Percentiles rank a stretch among this genome's conserved stretches.
These are phyloP conservation scores for Ophioceras dolichostomum DNA, from an alignment of 2,329 filamentous ascomycete genomes.

Conservation along the genomic window DNA sequence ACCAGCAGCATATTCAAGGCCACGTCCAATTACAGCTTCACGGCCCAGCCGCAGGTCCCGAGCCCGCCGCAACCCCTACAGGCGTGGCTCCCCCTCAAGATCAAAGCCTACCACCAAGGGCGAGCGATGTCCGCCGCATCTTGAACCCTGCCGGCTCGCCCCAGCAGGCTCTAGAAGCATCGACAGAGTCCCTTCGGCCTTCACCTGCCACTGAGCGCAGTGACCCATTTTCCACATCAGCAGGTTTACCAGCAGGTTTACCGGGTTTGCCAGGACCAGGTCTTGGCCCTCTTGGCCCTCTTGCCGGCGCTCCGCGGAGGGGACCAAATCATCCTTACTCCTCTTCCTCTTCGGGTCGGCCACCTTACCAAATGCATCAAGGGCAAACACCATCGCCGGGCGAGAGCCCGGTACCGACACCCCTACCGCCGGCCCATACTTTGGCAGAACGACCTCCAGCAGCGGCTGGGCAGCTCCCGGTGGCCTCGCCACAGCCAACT, in stretches of 20 bases:
- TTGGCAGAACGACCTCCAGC: background rate
- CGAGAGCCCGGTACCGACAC: background rate
- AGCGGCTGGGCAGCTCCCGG: background rate
- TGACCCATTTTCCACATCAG: background rate
- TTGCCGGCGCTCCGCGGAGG: background rate
- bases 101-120: constrained; percentile 11
- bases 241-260: constrained; percentile 7
- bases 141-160: background rate
- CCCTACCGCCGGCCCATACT: background rate
- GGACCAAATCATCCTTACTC: no score
- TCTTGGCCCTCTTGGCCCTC: background rate
- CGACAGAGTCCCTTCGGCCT: no score
- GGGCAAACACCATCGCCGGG: background rate
- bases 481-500: background rate
- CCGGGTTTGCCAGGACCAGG: background rate
- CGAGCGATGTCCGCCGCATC: constrained; percentile 1
- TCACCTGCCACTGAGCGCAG: background rate
- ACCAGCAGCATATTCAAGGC: constrained; percentile 1
- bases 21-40: background rate
- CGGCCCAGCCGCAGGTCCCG: background rate
- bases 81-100: constrained; percentile 6
- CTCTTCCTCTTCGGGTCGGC: no score
- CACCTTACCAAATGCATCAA: background rate
- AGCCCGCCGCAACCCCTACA: background rate
- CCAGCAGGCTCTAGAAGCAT: background rate